Conservation (phyloP, 2,329 filamentous ascomycete genomes). For the Dactylella cylindrospora region DNA sequence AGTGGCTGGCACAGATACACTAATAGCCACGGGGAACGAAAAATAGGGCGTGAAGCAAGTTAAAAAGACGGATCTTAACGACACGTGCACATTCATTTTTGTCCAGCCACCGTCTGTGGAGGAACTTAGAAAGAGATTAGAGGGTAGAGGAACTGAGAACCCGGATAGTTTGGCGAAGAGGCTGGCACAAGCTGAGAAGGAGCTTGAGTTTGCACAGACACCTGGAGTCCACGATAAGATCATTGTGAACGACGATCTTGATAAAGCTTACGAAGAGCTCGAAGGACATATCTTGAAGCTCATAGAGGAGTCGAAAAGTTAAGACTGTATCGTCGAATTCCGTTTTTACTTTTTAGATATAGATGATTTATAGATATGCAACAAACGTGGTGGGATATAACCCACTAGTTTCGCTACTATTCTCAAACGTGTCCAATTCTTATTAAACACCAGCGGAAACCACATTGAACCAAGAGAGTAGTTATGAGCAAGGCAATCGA, state of each 20-base stretch:
- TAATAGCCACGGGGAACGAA: neutral
- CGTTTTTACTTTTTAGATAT: too few relatives aligned
- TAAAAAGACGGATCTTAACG: constrained; percentile 70
- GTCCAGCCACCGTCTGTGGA: constrained; percentile 76
- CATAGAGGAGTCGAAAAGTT: constrained; percentile 9
- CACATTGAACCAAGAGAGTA: too few relatives aligned
- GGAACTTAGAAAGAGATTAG: constrained; percentile 71
- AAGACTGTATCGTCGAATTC: too few relatives aligned
- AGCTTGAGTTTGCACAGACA: constrained; percentile 71
- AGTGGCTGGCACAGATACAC: neutral
- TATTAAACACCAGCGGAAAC: too few relatives aligned
- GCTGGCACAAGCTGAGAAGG: constrained; percentile 69
- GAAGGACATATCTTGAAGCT: constrained; percentile 55
- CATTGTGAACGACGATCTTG: constrained; percentile 67
- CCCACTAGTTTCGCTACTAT: too few relatives aligned
- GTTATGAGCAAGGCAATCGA: too few relatives aligned
- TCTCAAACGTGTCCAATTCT: too few relatives aligned
- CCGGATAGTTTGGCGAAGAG: constrained; percentile 71
- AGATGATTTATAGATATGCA: too few relatives aligned
- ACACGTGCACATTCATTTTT: constrained; percentile 71
- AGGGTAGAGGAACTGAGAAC: constrained; percentile 74
- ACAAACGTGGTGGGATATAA: too few relatives aligned
- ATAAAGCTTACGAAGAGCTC: constrained; percentile 60
- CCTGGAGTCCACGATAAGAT: constrained; percentile 67
- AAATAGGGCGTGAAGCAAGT: constrained; percentile 80